A percentile compares a stretch with the other conserved stretches of the same genome.
phyloP scores from a whole-genome alignment of 192 early-diverging fungal species.

The Entophlyctis luteolus region DNA sequence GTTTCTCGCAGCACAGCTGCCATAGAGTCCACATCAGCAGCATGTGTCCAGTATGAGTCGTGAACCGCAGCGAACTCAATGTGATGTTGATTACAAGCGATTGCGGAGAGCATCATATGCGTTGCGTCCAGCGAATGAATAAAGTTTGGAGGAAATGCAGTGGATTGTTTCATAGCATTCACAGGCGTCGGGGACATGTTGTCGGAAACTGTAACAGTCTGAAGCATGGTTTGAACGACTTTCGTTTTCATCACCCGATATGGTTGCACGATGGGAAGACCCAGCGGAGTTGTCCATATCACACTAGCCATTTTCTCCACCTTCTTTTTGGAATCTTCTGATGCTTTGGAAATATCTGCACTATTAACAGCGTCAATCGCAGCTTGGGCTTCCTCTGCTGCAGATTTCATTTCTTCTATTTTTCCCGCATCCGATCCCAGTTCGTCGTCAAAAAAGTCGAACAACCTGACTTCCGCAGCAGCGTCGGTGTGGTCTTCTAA shows the following conservation, averaged over 20 bases:
- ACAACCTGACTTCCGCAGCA: constrained; percentile 1
- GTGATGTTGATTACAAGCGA: constrained; percentile 71
- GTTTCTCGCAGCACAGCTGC: constrained; percentile 78
- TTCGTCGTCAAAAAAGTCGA: background rate
- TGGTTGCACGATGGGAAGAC: constrained; percentile 93
- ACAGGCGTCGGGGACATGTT: constrained; percentile 67
- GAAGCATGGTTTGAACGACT: constrained; percentile 65
- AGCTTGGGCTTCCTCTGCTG: background rate
- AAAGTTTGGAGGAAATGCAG: constrained; percentile 98
- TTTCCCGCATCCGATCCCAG: background rate
- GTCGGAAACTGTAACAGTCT: constrained; percentile 74
- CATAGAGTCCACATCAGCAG: constrained; percentile 84
- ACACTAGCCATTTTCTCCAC: constrained; percentile 71
- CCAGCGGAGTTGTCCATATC: constrained; percentile 93
- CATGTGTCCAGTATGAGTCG: constrained; percentile 98
- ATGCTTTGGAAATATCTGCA: constrained; percentile 21
- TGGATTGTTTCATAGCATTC: constrained; percentile 85
- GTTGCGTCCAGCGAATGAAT: constrained; percentile 96
- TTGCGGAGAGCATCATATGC: constrained; percentile 93
- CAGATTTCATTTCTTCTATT: background rate
- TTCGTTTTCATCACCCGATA: constrained; percentile 72
- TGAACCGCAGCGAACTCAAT: constrained; percentile 93
- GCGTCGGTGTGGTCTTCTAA: constrained; percentile 9
- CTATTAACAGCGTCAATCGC: constrained; percentile 14
- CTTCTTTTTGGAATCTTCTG: background rate